Evolutionary conservation across 176 grass and related monocot species (phyloP), one percentile per base, ranked within the genome.

Genomic region (Rhipidocladum racemiflorum): DNA sequence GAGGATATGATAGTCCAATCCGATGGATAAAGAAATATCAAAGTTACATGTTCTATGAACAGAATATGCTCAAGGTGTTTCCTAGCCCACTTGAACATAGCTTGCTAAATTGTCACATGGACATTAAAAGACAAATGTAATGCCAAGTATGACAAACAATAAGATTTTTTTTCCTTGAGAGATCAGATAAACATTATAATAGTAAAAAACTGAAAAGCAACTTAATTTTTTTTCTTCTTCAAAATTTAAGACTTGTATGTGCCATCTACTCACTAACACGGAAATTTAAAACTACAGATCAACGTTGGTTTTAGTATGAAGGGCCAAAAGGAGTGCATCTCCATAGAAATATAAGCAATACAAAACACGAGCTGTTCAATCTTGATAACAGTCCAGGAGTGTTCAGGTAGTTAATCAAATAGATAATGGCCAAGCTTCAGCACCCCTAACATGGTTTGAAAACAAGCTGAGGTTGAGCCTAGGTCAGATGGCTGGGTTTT

Each of bases 371-470:
- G 13, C 0, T 76, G 74, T 77, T 77, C 16, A 76, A 42, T 61
- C 43, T 77, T 61, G 11, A 61, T 21, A 45, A 56, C 56, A 43
- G 23, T 43, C 14, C 36, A 76, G 38, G 74, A 76, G 23, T 61
- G 59, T 54, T 42, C 74, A 62, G 55, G 54, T 61, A 76, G 23
- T 61, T 76, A 54, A 60, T 77, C 56, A 77, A 77, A 77, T 27
- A 44, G n/a, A 21, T 29, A 78, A 64, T 44, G 15, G 60, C 20
- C 39, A 62, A 63, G 27, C 27, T 32, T 78, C 28, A 21, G 27
- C 76, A 78, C 64, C 42, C 35, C 42, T 63, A 65, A 74, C 2
- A 63, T 78, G 44, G 76, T 65, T 29, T 14, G 44, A 46, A 56
- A 75, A 54, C 50, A 75, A 56, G 50, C 30, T 74, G 62, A 30